Evolutionary conservation across 768 basidiomycete genomes (phyloP).

Genomic region (Rhizopogon vulgaris): DNA sequence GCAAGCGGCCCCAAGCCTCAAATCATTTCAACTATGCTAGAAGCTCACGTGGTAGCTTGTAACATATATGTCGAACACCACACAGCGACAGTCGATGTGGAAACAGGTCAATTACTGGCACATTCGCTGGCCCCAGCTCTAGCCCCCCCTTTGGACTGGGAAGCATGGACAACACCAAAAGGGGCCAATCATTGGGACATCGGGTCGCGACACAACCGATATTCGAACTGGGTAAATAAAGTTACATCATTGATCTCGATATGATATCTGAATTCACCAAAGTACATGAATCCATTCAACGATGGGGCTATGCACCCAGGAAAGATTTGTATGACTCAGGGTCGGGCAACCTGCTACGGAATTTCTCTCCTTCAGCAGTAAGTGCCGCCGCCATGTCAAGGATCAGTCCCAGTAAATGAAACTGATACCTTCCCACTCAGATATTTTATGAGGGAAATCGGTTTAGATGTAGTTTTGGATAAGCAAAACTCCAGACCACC

Average conservation of each 20-base stretch:
- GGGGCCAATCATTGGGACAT: not conserved
- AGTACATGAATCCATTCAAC: not conserved
- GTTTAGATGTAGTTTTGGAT: not conserved
- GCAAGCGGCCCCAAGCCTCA: not conserved
- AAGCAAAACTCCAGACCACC: not conserved
- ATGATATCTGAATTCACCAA: not conserved
- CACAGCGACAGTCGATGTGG: slow-evolving; percentile 2
- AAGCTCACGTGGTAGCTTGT: slow-evolving; percentile 6
- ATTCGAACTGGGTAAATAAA: not conserved
- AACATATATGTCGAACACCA: not conserved
- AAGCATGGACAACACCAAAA: not conserved
- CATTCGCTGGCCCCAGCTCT: not conserved
- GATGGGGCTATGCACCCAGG: not conserved
- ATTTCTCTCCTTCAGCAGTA: not conserved
- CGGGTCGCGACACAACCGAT: not conserved
- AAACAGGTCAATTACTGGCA: not conserved
- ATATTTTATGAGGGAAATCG: not conserved
- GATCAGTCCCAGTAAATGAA: not conserved
- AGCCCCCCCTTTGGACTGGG: not conserved
- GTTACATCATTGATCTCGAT: not conserved
- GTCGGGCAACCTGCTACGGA: not conserved
- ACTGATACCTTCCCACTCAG: not conserved
- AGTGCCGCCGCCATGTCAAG: not conserved
- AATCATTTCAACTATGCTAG: not conserved
- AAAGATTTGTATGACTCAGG: not conserved